phyloP scores from a whole-genome alignment of 208 protist species.

The Crithidia brevicula region DNA sequence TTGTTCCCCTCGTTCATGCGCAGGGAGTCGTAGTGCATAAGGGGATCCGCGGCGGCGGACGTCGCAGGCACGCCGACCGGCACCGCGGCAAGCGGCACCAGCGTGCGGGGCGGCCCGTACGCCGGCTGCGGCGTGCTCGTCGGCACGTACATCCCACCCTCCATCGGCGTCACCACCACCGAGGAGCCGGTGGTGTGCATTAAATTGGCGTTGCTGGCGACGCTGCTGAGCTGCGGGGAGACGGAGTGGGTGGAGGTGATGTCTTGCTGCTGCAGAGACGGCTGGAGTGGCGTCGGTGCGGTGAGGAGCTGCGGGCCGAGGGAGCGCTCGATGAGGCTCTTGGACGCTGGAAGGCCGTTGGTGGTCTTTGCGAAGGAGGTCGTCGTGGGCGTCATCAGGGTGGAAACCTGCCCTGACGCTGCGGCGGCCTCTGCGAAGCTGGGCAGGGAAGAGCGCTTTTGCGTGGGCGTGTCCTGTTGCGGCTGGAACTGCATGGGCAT shows the following conservation, averaged over 20 bases:
- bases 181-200: constrained; percentile 7
- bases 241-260: constrained; percentile 8
- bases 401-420: constrained; percentile 3
- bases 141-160: constrained; percentile 1
- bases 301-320: neutral
- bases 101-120: neutral
- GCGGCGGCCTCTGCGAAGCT: constrained; percentile 14
- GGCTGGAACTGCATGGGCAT: too few species aligned
- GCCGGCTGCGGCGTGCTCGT: constrained; percentile 4
- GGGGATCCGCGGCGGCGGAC: neutral
- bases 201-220: constrained; percentile 12
- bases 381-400: constrained; percentile 7
- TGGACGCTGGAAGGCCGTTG: neutral
- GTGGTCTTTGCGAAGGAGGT: neutral
- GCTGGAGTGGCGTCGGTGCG: neutral
- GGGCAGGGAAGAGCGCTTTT: constrained; percentile 12
- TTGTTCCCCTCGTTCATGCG: constrained; percentile 10
- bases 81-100: neutral
- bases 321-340: neutral
- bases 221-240: constrained; percentile 22
- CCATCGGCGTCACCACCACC: constrained; percentile 4
- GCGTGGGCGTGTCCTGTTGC: constrained; percentile 7
- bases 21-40: constrained; percentile 16
- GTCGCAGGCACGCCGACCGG: neutral
- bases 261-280: neutral